These are phyloP conservation scores for Syzygium malaccense DNA, from an alignment of 441 rosid species.

Conservation along the genomic window DNA sequence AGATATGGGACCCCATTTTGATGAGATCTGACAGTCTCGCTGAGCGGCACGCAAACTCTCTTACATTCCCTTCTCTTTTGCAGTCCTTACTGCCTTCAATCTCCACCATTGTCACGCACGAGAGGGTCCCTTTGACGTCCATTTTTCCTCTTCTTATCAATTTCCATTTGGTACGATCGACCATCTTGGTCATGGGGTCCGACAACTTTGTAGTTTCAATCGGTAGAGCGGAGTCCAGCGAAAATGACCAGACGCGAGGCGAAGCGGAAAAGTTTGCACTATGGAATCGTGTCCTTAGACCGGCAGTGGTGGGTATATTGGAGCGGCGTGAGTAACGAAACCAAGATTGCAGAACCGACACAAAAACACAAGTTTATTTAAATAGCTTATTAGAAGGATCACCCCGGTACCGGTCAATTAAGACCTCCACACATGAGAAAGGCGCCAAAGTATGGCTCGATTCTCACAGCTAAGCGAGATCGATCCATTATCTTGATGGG, in stretches of 20 bases:
- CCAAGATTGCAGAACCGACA: not conserved
- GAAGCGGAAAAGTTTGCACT: not conserved
- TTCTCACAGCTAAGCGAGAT: accelerated
- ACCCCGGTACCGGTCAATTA: accelerated
- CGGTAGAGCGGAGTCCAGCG: not conserved
- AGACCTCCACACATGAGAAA: not conserved
- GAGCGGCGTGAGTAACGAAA: not conserved
- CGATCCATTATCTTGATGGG: not conserved
- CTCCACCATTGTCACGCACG: not conserved
- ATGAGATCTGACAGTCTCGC: not conserved
- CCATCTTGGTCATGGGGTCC: not conserved
- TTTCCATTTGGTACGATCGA: not conserved
- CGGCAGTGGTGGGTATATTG: not conserved
- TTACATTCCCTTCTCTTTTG: not conserved
- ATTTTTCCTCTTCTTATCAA: not conserved
- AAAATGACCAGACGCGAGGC: not conserved
- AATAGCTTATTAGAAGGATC: not conserved
- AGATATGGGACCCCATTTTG: not conserved
- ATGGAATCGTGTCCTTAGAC: not conserved
- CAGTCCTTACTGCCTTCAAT: not conserved
- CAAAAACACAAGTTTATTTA: not conserved
- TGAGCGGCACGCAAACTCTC: not conserved
- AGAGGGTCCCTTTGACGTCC: not conserved
- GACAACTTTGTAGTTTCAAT: not conserved
- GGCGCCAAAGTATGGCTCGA: not conserved